These are phyloP conservation scores for Globisporangium uncinulatum DNA, from an alignment of 352 stramenopile species.

Conservation along the genomic window DNA sequence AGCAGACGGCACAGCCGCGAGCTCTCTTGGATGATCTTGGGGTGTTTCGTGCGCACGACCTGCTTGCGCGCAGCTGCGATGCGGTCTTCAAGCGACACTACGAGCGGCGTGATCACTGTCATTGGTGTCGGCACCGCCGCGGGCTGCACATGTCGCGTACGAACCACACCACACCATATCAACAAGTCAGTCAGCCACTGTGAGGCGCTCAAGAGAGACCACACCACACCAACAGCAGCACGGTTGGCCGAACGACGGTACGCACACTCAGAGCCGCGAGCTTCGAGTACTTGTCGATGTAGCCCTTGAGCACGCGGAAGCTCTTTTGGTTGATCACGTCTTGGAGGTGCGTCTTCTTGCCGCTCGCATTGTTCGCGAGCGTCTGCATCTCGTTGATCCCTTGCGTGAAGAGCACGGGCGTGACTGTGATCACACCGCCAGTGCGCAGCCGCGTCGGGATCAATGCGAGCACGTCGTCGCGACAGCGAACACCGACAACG, in stretches of 20 bases:
- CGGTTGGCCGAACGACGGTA: neutral
- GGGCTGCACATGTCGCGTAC: conserved; percentile 15
- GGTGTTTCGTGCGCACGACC: conserved; percentile 82
- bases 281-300: conserved; percentile 75
- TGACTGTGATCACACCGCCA: conserved; percentile 80
- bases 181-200: neutral
- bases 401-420: conserved; percentile 82
- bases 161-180: no score
- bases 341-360: conserved; percentile 83
- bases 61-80: conserved; percentile 31
- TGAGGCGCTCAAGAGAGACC: neutral
- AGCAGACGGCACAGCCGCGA: conserved; percentile 81
- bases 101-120: conserved; percentile 28
- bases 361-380: conserved; percentile 89
- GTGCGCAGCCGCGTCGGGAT: conserved; percentile 48
- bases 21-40: conserved; percentile 77
- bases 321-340: conserved; percentile 89
- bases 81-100: conserved; percentile 38
- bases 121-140: conserved; percentile 40
- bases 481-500: conserved; percentile 59
- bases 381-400: conserved; percentile 96
- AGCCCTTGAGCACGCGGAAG: conserved; percentile 70
- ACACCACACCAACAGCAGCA: neutral
- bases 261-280: conserved; percentile 31
- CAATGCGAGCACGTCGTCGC: conserved; percentile 36